A percentile compares a stretch with the other conserved stretches of the same genome.
phyloP scores from a whole-genome alignment of 75 land plant species.

The Selaginella moellendorffii region DNA sequence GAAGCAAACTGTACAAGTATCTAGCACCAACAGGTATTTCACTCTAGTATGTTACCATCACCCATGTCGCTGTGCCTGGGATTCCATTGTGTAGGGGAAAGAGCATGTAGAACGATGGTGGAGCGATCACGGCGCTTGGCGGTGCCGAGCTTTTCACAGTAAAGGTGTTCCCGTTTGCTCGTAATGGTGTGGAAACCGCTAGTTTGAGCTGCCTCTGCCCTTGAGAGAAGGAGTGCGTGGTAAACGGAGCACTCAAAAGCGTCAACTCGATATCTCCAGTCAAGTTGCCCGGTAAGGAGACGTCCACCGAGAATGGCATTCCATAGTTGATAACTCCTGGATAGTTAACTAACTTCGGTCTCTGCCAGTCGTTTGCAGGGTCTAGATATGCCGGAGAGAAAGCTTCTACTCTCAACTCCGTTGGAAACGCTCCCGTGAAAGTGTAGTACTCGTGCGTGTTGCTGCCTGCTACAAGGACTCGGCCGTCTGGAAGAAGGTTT shows the following conservation, averaged over 20 bases:
- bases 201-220: slow-evolving; percentile 46
- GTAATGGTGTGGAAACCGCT: not conserved
- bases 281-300: slow-evolving; percentile 24
- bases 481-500: slow-evolving; percentile 17
- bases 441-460: slow-evolving; percentile 19
- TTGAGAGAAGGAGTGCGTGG: slow-evolving; percentile 62
- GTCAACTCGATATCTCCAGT: slow-evolving; percentile 32
- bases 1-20: too few species aligned
- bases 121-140: not conserved
- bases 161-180: not conserved
- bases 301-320: slow-evolving; percentile 14
- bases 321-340: not conserved
- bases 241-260: slow-evolving; percentile 46
- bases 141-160: not conserved
- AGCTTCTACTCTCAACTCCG: slow-evolving; percentile 25
- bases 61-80: not conserved
- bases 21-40: not conserved
- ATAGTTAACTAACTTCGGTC: not conserved
- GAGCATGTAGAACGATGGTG: not conserved
- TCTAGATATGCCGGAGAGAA: slow-evolving; percentile 24
- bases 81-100: not conserved
- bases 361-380: not conserved
- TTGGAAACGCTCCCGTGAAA: slow-evolving; percentile 14
- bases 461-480: slow-evolving; percentile 22
- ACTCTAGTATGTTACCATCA: not conserved